Conservation (phyloP, 176 grass and related monocot species). For the Zizania latifolia region DNA sequence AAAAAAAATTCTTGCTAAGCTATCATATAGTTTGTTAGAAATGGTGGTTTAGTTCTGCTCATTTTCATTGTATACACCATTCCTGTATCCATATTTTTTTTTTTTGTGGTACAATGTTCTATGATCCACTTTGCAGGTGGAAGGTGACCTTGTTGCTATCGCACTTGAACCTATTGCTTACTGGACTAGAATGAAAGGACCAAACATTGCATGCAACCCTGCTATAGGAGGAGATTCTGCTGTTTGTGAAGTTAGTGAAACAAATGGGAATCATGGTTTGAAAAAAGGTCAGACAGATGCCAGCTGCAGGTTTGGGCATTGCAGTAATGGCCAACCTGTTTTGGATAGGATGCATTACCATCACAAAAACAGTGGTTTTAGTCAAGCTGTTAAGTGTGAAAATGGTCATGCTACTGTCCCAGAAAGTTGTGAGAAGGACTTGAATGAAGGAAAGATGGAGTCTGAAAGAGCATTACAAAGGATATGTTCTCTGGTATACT, state of each 20-base stretch:
- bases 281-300: constrained; percentile 40
- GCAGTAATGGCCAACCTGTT: constrained; percentile 30
- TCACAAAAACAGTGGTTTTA: constrained; percentile 68
- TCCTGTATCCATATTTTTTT: neutral
- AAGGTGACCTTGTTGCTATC: constrained; percentile 92
- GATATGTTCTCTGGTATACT: constrained; percentile 60
- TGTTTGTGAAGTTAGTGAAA: constrained; percentile 40
- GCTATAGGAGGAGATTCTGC: constrained; percentile 26
- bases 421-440: constrained; percentile 20
- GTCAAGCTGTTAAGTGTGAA: constrained; percentile 55
- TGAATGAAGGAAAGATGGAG: constrained; percentile 37
- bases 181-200: constrained; percentile 84
- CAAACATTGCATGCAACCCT: constrained; percentile 42
- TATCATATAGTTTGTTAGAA: neutral
- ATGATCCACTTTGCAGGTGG: constrained; percentile 47
- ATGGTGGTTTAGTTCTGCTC: constrained; percentile 6
- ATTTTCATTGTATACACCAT: neutral
- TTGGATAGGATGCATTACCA: constrained; percentile 35
- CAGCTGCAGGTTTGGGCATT: constrained; percentile 31
- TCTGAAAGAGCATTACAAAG: constrained; percentile 58
- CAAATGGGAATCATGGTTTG: constrained; percentile 29
- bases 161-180: constrained; percentile 57
- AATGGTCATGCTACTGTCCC: constrained; percentile 46
- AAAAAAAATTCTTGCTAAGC: neutral
- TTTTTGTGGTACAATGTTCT: constrained; percentile 13